Conservation (phyloP, 1,139 yeast genomes). For the Hansenula sp. region DNA sequence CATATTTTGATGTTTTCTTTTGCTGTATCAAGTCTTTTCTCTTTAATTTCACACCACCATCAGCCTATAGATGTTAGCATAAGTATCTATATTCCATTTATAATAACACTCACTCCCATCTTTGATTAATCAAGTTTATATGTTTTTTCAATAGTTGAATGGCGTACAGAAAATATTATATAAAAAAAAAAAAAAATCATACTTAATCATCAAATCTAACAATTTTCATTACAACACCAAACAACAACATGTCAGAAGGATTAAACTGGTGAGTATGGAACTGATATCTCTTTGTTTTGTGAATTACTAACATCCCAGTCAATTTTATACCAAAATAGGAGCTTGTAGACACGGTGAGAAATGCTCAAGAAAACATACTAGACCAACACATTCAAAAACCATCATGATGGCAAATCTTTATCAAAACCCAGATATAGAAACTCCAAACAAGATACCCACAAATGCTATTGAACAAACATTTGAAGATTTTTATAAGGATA, state of each 20-base stretch:
- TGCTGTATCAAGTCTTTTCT: constrained; percentile 34
- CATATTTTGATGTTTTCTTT: constrained; percentile 4
- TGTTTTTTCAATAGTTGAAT: too few relatives aligned
- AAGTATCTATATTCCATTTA: too few relatives aligned
- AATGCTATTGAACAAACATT: constrained; percentile 45
- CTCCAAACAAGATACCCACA: constrained; percentile 21
- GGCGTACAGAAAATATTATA: neutral
- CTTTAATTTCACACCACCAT: constrained; percentile 48
- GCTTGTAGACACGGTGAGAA: constrained; percentile 93
- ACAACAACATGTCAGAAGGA: constrained; percentile 16
- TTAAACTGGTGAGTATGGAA: constrained; percentile 14
- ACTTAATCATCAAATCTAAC: too few relatives aligned
- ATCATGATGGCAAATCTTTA: constrained; percentile 66
- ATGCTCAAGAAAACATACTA: constrained; percentile 73
- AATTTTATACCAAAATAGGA: constrained; percentile 79
- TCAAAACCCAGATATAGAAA: constrained; percentile 49
- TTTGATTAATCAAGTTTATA: too few relatives aligned
- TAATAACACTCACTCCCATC: too few relatives aligned
- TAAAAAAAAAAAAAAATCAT: neutral
- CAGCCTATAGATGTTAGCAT: constrained; percentile 20
- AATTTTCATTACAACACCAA: neutral
- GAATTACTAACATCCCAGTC: too few relatives aligned
- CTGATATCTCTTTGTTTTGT: too few relatives aligned
- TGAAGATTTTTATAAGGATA: constrained; percentile 68
- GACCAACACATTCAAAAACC: constrained; percentile 66